phyloP scores from a whole-genome alignment of 2,329 filamentous ascomycete genomes.

The Penicillium sp. region DNA sequence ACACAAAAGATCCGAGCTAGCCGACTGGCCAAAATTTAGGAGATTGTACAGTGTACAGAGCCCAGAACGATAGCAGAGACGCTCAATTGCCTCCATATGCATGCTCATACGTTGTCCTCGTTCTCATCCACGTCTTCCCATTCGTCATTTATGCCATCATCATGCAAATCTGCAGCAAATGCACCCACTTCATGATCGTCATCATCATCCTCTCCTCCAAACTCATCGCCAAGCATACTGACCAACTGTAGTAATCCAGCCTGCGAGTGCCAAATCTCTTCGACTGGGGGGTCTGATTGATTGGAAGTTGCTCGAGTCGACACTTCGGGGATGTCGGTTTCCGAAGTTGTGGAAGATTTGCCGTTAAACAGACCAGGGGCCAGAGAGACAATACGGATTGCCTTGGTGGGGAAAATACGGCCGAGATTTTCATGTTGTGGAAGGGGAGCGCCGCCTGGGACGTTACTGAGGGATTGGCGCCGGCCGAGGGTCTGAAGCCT shows the following conservation, averaged over 20 bases:
- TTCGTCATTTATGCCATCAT: conserved; percentile 8
- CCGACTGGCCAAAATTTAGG: too few relatives aligned
- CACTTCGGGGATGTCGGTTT: not conserved
- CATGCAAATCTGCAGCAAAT: conserved; percentile 3
- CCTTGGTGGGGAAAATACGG: conserved; percentile 41
- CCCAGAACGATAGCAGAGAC: not conserved
- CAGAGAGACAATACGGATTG: conserved; percentile 41
- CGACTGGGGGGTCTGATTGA: conserved; percentile 6
- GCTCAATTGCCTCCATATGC: not conserved
- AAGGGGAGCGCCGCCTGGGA: conserved; percentile 15
- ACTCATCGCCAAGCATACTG: conserved; percentile 27
- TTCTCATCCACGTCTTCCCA: conserved; percentile 17
- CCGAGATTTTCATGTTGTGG: conserved; percentile 23
- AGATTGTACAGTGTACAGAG: not conserved
- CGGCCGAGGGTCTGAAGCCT: conserved; percentile 30
- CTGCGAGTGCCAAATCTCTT: conserved; percentile 22
- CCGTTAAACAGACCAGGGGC: conserved; percentile 28
- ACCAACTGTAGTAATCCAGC: conserved; percentile 25
- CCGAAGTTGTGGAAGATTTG: not conserved
- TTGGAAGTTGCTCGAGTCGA: not conserved
- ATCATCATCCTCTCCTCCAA: conserved; percentile 15
- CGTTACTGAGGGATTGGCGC: conserved; percentile 21
- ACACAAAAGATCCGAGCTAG: not conserved
- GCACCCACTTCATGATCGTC: conserved; percentile 8
- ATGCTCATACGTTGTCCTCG: not conserved